A percentile compares a stretch with the other conserved stretches of the same genome.
These are phyloP conservation scores for Aeschynomene evenia DNA, from an alignment of 306 rosid genomes.

Conservation along the genomic window DNA sequence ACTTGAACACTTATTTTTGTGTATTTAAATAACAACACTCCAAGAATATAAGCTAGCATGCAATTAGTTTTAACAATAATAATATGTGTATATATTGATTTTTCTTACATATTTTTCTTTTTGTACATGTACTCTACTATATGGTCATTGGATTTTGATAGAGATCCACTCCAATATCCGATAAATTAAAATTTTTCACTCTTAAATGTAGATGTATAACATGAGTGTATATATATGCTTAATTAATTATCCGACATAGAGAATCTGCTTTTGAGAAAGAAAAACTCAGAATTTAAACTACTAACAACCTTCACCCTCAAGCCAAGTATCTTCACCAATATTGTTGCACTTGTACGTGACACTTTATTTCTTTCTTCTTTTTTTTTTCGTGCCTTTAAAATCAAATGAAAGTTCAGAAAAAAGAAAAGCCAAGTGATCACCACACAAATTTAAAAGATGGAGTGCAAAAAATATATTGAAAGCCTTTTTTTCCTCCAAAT, in stretches of 20 bases:
- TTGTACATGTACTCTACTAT: too few relatives aligned
- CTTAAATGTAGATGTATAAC: too few relatives aligned
- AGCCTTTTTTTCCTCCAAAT: conserved; percentile 3
- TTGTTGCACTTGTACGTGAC: conserved; percentile 22
- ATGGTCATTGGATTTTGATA: too few relatives aligned
- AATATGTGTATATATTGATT: too few relatives aligned
- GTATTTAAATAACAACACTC: too few relatives aligned
- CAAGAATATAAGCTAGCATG: too few relatives aligned
- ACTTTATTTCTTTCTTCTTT: conserved; percentile 28
- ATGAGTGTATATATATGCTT: conserved; percentile 23
- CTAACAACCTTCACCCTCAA: conserved; percentile 53
- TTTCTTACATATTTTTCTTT: too few relatives aligned
- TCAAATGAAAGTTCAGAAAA: conserved; percentile 43
- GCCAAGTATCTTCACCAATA: conserved; percentile 44
- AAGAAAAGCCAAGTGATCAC: conserved; percentile 33
- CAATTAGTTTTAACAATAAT: too few relatives aligned
- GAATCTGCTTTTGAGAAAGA: conserved; percentile 29
- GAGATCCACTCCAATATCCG: too few relatives aligned
- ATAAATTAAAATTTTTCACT: too few relatives aligned
- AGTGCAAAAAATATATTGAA: conserved; percentile 24
- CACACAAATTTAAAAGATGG: conserved; percentile 39
- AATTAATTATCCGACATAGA: too few relatives aligned
- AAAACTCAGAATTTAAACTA: conserved; percentile 14
- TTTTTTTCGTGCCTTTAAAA: conserved; percentile 23
- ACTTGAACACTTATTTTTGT: too few relatives aligned